Evolutionary conservation across 2,329 filamentous ascomycete species (phyloP).

Genomic region (Madurella fahalii): DNA sequence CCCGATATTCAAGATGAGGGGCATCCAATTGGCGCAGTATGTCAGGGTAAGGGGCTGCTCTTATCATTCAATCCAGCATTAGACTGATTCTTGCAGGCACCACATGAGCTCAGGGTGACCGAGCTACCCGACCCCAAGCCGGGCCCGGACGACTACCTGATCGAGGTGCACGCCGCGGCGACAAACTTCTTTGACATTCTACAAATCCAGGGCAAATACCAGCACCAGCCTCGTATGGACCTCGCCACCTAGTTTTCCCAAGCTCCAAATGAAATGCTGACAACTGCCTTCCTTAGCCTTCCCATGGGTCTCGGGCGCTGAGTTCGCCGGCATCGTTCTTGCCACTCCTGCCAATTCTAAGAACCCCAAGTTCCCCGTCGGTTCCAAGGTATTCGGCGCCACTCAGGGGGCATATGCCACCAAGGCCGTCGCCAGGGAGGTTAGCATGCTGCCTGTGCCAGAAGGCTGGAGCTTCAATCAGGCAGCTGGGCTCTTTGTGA

Average conservation of each 20-base stretch:
- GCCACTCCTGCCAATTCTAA: conserved; percentile 53
- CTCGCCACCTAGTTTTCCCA: background rate
- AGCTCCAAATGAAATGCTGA: background rate
- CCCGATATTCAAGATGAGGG: conserved; percentile 29
- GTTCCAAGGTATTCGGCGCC: conserved; percentile 82
- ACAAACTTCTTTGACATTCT: conserved; percentile 98
- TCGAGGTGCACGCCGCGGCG: conserved; percentile 79
- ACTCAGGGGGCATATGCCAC: conserved; percentile 83
- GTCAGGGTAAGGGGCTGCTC: conserved; percentile 29
- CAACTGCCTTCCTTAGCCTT: conserved; percentile 48
- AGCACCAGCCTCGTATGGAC: conserved; percentile 61
- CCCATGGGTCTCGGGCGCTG: conserved; percentile 81
- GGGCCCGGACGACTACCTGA: conserved; percentile 71
- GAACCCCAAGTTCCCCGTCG: conserved; percentile 64
- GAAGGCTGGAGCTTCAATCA: conserved; percentile 78
- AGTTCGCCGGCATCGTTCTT: conserved; percentile 78
- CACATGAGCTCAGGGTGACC: conserved; percentile 71
- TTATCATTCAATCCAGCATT: background rate
- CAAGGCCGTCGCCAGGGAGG: conserved; percentile 63
- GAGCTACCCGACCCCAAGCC: conserved; percentile 72
- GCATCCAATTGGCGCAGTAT: conserved; percentile 34
- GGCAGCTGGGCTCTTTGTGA: conserved; percentile 86
- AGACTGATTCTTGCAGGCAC: conserved; percentile 50
- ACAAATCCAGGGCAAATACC: conserved; percentile 93
- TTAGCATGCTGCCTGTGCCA: conserved; percentile 67